These are phyloP conservation scores for Phytophthora podocarpi DNA, from an alignment of 352 stramenopile species.

Conservation along the genomic window DNA sequence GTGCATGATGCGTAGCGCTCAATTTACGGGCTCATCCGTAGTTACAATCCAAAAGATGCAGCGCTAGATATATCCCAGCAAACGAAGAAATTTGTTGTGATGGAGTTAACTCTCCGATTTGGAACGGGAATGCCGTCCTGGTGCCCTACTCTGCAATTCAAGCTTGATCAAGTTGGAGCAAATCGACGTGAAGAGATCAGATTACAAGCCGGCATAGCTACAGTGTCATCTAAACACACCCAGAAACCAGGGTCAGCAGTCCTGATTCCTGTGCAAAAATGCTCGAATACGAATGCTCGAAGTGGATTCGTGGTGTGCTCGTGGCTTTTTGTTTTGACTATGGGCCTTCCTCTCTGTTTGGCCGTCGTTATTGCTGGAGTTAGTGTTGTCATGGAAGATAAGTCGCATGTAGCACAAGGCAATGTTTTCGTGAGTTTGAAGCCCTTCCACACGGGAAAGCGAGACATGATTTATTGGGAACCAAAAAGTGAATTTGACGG, in stretches of 20 bases:
- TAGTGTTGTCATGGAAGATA: too few species aligned
- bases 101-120: conserved; percentile 11
- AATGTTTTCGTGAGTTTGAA: conserved; percentile 20
- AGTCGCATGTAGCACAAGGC: too few species aligned
- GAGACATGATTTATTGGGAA: conserved; percentile 6
- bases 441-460: not conserved
- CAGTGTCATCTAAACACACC: not conserved
- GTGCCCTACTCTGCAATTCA: conserved; percentile 7
- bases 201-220: conserved; percentile 11
- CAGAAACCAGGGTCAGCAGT: too few species aligned
- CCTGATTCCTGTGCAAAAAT: not conserved
- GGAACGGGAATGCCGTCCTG: conserved; percentile 2
- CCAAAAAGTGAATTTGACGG: not conserved
- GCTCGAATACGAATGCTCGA: too few species aligned
- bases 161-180: not conserved
- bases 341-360: too few species aligned
- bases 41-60: not conserved
- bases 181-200: conserved; percentile 3
- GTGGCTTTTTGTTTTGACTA: too few species aligned
- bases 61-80: not conserved
- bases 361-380: too few species aligned
- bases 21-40: too few species aligned
- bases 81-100: not conserved
- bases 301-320: not conserved
- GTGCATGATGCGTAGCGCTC: too few species aligned